Evolutionary conservation across 1,139 yeast genomes (phyloP), one percentile per base, ranked within the genome.

Genomic region (Suhomyces wounanorum): DNA sequence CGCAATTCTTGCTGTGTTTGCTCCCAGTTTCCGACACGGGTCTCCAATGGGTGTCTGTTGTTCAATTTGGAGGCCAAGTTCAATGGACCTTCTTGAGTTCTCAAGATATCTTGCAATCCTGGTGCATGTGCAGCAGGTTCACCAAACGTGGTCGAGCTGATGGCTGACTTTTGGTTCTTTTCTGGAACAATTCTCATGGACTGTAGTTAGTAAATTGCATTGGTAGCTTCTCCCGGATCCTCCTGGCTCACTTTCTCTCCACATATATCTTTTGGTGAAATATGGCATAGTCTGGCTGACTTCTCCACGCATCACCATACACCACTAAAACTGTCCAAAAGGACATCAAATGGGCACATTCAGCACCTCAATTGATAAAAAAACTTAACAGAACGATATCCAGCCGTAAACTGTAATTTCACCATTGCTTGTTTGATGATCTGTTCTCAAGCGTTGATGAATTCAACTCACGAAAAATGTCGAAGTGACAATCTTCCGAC

Each of bases 21-120:
- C 28, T 91, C 95, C 98, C 98, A 94, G 61, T 84, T 79, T 51
- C 73, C 70, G 42, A 94, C 70, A 59, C 97, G 82, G 11, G 80
- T 62, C 65, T 94, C 96, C 57, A 94, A 76, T 8, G 98, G 98
- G 68, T 94, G 99, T 66, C 89, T 85, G 61, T 85, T 84, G 66
- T 89, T 90, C 61, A 90, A 73, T 59, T 83, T 81, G 21, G 94
- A 81, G 10, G 90, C 80, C 55, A 89, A 72, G 44, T 77, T 79
- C 35, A 81, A 63, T 8, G 89, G 87, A 3, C 88, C 88, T 56
- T 81, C 79, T 47, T 77, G 79, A 1, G 79, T 71, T 64, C 82
- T 79, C 48, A 84, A 71, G 14, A 79, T 78, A 61, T 84, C 89
- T 54, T 78, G 84, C 49, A 84, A 69, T 1, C 78, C 86, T 30